Conservation (phyloP, 2,329 filamentous ascomycete species). For the Xylariaceae sp. region DNA sequence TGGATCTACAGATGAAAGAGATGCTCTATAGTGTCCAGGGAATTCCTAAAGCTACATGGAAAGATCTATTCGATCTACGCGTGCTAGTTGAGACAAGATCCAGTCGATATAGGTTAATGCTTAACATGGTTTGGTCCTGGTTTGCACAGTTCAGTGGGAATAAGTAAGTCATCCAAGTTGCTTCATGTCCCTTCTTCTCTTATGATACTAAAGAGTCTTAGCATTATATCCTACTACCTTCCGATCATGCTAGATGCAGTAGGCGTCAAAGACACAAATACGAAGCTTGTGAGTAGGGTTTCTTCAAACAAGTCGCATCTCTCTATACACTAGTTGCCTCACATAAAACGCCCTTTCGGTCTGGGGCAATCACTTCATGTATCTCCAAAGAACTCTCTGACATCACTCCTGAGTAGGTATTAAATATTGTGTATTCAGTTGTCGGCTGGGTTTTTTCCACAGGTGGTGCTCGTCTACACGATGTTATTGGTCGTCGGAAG, state of each 20-base stretch:
- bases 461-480: slow-evolving; percentile 46
- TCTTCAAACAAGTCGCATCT: too few relatives aligned
- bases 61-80: slow-evolving; percentile 45
- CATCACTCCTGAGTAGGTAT: slow-evolving; percentile 23
- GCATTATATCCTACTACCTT: slow-evolving; percentile 47
- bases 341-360: too few relatives aligned
- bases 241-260: slow-evolving; percentile 48
- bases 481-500: slow-evolving; percentile 48
- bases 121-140: slow-evolving; percentile 49
- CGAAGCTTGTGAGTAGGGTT: slow-evolving; percentile 41
- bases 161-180: slow-evolving; percentile 32
- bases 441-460: slow-evolving; percentile 47
- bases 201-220: slow-evolving; percentile 21
- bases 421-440: slow-evolving; percentile 48
- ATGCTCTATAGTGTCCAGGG: slow-evolving; percentile 45
- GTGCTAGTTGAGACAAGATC: slow-evolving; percentile 45
- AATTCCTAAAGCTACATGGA: slow-evolving; percentile 44
- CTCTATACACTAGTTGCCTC: too few relatives aligned
- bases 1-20: slow-evolving; percentile 49
- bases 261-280: slow-evolving; percentile 47
- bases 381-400: neutral
- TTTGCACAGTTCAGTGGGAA: slow-evolving; percentile 50
- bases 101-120: slow-evolving; percentile 45
- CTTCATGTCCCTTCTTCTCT: neutral
- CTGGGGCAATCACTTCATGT: neutral